Base-by-base conservation (phyloP, 176 grass and related monocot species). In the Rhynchospora tenuis region DNA sequence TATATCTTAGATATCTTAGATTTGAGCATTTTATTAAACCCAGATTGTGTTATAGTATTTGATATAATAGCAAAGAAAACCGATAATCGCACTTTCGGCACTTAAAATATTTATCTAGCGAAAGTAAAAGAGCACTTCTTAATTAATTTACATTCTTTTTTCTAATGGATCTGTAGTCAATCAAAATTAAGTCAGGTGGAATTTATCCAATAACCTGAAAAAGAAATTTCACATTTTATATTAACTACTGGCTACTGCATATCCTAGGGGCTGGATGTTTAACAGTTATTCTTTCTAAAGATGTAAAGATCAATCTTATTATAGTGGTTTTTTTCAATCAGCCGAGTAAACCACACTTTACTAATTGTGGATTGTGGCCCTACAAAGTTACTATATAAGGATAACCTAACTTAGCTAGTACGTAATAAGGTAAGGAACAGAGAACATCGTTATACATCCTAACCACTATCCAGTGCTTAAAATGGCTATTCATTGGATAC, bases 151-250 rank as follows among this genome's bases (percentile, higher is more conserved):
- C 45, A 73, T 66, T 82, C 66, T 66, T 19, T 66, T 82, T 58
- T 20, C 31, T 66, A 80, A 80, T 61, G 78, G 29, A 59, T 29
- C 78, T 22, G 42, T 62, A 61, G 15, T 80, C 55, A 80, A 80
- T 80, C 78, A 80, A 56, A 26, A 80, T 80, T 80, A 27, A 59
- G 16, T 29, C 78, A 42, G 56, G 55, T 80, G 78, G 60, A 64
- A 48, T 82, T 9, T 46, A 60, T 61, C 60, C 80, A 82, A 82
- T 51, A 63, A 29, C 23, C 45, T 26, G 33, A 31, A n/a, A 80
- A 80, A 29, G 9, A 42, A 43, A 60, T 7, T 43, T 44, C 45
- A 42, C 22, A 4, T 80, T 55, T n/a, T 60, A 58, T 27, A 56
- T 59, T 59, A 24, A 56, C 8, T 6, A 15, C 5, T 38, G 33